Evolutionary conservation across 345 rosid species (phyloP).

Genomic region (Salix udensis): DNA sequence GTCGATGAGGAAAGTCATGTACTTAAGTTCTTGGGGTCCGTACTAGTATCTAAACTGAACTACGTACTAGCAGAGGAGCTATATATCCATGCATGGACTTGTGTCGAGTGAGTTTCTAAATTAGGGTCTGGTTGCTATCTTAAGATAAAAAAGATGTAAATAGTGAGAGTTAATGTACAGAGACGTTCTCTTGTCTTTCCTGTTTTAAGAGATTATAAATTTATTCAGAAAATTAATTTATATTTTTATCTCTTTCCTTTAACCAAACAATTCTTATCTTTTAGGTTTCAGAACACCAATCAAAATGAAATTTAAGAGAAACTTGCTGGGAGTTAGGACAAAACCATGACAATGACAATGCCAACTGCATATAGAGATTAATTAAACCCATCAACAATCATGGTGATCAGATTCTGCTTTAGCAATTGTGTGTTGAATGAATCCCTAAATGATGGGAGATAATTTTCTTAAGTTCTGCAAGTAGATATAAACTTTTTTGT

Average conservation of each 20-base stretch:
- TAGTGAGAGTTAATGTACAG: too few species aligned
- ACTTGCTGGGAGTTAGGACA: not conserved
- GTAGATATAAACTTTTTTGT: not conserved
- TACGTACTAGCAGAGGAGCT: not conserved
- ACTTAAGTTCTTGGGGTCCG: conserved; percentile 26
- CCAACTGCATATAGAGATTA: not conserved
- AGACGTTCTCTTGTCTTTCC: too few species aligned
- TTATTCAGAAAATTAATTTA: too few species aligned
- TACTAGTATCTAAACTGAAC: not conserved
- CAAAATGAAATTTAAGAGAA: too few species aligned
- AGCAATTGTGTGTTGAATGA: not conserved
- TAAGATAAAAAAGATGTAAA: too few species aligned
- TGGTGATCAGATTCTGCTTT: not conserved
- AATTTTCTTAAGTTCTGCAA: not conserved
- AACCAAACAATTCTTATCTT: too few species aligned
- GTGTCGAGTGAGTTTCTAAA: not conserved
- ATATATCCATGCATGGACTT: not conserved
- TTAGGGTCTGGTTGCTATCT: too few species aligned
- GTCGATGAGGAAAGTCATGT: conserved; percentile 22
- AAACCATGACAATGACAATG: not conserved
- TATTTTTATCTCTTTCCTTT: too few species aligned
- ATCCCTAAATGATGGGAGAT: not conserved
- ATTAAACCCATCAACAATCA: too few species aligned
- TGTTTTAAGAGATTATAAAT: too few species aligned
- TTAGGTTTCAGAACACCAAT: too few species aligned